Evolutionary conservation across 129 eudicot species (phyloP).

Genomic region (Helichrysum umbraculigerum): DNA sequence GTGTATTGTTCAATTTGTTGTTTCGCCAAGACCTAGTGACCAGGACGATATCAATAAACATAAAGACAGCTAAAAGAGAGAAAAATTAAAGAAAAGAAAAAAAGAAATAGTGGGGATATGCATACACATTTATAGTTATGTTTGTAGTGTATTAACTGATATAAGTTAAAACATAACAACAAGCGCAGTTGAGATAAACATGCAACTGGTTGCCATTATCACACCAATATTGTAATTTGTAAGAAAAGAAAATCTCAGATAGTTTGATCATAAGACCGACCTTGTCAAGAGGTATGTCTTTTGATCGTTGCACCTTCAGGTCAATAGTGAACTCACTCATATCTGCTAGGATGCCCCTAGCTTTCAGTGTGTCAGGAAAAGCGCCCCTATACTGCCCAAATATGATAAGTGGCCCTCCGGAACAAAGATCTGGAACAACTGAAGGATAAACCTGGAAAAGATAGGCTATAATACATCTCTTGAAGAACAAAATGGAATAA

Average conservation of each 20-base stretch:
- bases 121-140: too few relatives aligned
- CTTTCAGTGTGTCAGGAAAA: slow-evolving; percentile 57
- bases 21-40: slow-evolving; percentile 54
- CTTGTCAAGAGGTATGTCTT: slow-evolving; percentile 70
- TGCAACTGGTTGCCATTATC: too few relatives aligned
- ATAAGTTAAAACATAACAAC: too few relatives aligned
- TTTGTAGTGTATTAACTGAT: too few relatives aligned
- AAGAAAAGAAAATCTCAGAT: too few relatives aligned
- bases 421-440: slow-evolving; percentile 63
- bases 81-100: too few relatives aligned
- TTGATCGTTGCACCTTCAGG: slow-evolving; percentile 59
- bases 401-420: slow-evolving; percentile 57
- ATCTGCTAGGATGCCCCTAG: slow-evolving; percentile 50
- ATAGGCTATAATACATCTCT: slow-evolving; percentile 9
- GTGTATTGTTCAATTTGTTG: slow-evolving; percentile 69
- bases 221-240: too few relatives aligned
- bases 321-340: slow-evolving; percentile 52
- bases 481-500: neutral
- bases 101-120: too few relatives aligned
- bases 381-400: slow-evolving; percentile 72
- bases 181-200: too few relatives aligned
- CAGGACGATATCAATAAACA: neutral
- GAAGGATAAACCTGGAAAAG: slow-evolving; percentile 55
- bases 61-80: neutral
- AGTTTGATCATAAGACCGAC: slow-evolving; percentile 28